These are phyloP conservation scores for Quercus ilex DNA, from an alignment of 306 rosid genomes.

Conservation along the genomic window DNA sequence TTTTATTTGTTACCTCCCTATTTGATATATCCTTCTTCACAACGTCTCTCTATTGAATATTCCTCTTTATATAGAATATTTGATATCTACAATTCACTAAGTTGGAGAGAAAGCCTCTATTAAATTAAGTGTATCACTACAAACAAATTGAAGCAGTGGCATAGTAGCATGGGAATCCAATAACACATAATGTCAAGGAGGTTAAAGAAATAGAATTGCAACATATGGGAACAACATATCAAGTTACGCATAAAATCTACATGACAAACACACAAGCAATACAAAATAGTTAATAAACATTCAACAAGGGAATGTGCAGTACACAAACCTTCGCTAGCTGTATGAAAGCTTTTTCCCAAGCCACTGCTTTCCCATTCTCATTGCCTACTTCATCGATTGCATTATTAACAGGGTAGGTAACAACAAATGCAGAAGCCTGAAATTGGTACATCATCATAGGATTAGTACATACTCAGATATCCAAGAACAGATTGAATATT, in stretches of 20 bases:
- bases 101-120: background rate
- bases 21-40: background rate
- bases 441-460: constrained; percentile 27
- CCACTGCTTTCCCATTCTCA: constrained; percentile 75
- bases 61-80: background rate
- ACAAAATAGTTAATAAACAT: constrained; percentile 9
- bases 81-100: background rate
- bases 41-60: background rate
- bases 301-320: constrained; percentile 16
- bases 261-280: constrained; percentile 23
- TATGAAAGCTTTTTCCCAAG: constrained; percentile 91
- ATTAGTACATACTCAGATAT: constrained; percentile 24
- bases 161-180: background rate
- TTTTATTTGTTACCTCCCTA: background rate
- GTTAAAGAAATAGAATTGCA: background rate
- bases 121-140: background rate
- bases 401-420: constrained; percentile 89
- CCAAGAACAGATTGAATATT: constrained; percentile 1
- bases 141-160: background rate
- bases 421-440: constrained; percentile 90
- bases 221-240: constrained; percentile 12
- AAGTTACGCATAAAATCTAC: background rate
- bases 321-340: constrained; percentile 73
- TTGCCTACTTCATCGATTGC: constrained; percentile 69
- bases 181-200: background rate